Base-by-base conservation (phyloP, 2,329 filamentous ascomycete species). In the Akanthomyces uredinophilus region DNA sequence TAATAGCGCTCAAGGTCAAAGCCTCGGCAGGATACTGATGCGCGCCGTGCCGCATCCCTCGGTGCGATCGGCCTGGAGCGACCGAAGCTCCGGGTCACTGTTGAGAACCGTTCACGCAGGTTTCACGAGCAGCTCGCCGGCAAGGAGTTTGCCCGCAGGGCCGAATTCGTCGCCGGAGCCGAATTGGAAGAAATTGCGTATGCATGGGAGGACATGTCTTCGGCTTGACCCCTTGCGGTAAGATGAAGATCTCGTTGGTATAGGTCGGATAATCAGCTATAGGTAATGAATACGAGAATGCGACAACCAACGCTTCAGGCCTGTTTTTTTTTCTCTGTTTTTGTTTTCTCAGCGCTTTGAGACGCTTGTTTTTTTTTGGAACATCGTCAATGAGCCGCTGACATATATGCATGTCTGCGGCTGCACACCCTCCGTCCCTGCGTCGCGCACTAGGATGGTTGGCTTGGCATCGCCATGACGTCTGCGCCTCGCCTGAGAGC, bases 81-180 rank as follows among this genome's bases (percentile, higher is more conserved):
- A 43, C 54, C 39, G 20, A 52, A 52, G 50, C n/a, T 55, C n/a
- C 47, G 52, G 62, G 57, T 47, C 43, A 35, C 52, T n/a, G 57
- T 46, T 32, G 44, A 14, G 29, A 52, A 60, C 32, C 49, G 32
- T 16, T 35, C 52, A 22, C 22, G 44, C n/a, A 5, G 16, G 4
- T 60, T 63, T 24, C 56, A 60, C 39, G 56, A 60, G 41, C 46
- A 56, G 22, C 24, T 63, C 22, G 51, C 44, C 13, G 62, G 14
- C 49, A 52, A 39, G 29, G 56, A 55, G 44, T 35, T 63, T 35
- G 24, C 14, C 4, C 43, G 57, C 41, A 60, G 52, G 44, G 46
- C 43, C 35, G 27, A 60, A 29, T n/a, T 18, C 10, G 18, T 57
- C 8, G 62, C 39, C 20, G 62, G 57, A 6, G n/a, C 32, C 11